Conservation (phyloP, 2,329 filamentous ascomycete species). For the Dendrostoma leiphaemia region DNA sequence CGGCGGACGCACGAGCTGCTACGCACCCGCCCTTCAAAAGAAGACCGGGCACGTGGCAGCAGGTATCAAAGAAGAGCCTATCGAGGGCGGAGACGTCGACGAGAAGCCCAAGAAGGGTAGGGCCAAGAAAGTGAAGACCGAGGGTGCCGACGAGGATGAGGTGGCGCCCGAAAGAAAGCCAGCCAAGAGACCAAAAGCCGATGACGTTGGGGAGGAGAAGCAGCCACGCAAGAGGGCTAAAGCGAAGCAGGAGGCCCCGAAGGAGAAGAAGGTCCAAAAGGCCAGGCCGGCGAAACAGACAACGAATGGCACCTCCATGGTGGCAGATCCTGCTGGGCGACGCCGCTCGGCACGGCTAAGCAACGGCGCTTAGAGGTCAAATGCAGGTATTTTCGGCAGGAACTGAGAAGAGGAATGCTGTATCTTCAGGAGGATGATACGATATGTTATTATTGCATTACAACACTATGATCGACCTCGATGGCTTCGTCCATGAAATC, state of each 20-base stretch:
- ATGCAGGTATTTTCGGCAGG: slow-evolving; percentile 2
- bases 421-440: no score
- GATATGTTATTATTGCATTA: no score
- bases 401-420: not conserved
- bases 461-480: no score
- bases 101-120: slow-evolving; percentile 24
- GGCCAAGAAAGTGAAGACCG: slow-evolving; percentile 23
- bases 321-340: slow-evolving; percentile 8
- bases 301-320: slow-evolving; percentile 13
- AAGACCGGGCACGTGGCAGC: slow-evolving; percentile 55
- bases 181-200: slow-evolving; percentile 7
- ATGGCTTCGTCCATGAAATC: no score
- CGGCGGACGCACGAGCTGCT: slow-evolving; percentile 86
- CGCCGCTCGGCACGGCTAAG: slow-evolving; percentile 29
- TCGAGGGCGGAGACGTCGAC: slow-evolving; percentile 30
- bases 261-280: not conserved
- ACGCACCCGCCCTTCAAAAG: slow-evolving; percentile 82
- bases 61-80: slow-evolving; percentile 42
- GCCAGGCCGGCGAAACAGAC: slow-evolving; percentile 9
- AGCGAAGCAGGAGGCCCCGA: slow-evolving; percentile 27
- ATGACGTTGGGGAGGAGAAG: slow-evolving; percentile 27
- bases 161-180: slow-evolving; percentile 18
- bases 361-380: slow-evolving; percentile 17
- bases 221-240: slow-evolving; percentile 23
- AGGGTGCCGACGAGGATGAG: slow-evolving; percentile 25